Base-by-base conservation (phyloP, 352 stramenopile genomes). In the Pythium insidiosum region DNA sequence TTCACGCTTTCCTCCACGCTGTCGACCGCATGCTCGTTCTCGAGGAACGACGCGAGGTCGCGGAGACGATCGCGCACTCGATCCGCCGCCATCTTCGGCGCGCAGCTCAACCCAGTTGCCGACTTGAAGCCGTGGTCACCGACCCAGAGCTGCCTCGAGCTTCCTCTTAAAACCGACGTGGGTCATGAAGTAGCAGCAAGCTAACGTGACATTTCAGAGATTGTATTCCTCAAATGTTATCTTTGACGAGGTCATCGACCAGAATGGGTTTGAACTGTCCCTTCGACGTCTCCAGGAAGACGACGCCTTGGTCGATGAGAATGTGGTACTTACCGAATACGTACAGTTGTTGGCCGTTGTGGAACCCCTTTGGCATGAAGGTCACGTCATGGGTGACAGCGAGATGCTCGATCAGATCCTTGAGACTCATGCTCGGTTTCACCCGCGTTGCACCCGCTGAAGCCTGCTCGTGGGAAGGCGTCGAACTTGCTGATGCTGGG, bases 311-410 rank as follows among this genome's bases (percentile, higher is more conserved):
- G 36, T 94, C 80, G 44, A 94, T 84, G 38, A 91, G 63, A 41
- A 94, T 89, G 40, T 85, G 70, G 42, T 84, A 63, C 50, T 77
- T 76, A 13, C 82, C 82, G 46, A 94, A 89, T 3, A 57, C 22
- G 25, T 93, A 94, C 18, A 91, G 59, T 47, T 84, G 75, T 58
- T 92, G 78, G 9, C 80, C 82, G 40, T 92, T 74, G 47, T 88
- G 73, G 12, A 64, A 55, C 1, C 74, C 68, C 59, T 86, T 88
- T 22, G 80, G 77, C 56, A 86, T 76, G 53, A 94, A 95, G 34
- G 56, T 77, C 29, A 95, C 49, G 50, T 93, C 75, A 43, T 90
- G 60, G 24, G 67, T 58, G 34, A 89, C 83, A 40, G 83, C 83
- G 34, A 91, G 47, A 23, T 83, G 77, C 57, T 92, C 81, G 10